Percentiles rank a stretch among this genome's conserved stretches.
These are phyloP conservation scores for Bertia moriformis DNA, from an alignment of 2,329 filamentous ascomycete genomes.

Conservation along the genomic window DNA sequence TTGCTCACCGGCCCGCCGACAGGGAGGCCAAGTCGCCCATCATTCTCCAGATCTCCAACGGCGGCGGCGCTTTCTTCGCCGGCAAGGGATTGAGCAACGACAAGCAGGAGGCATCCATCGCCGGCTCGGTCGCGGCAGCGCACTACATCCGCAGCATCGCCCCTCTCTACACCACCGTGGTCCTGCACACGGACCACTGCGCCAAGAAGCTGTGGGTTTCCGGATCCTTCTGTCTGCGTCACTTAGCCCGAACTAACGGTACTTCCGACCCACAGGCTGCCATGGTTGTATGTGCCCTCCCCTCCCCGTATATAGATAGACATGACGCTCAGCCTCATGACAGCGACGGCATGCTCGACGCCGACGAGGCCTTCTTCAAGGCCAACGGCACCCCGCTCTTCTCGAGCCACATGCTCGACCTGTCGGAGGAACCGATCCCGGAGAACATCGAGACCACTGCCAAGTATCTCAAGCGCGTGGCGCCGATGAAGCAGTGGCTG, in stretches of 20 bases:
- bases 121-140: not conserved
- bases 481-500: not conserved
- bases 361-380: not conserved
- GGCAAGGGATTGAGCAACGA: not conserved
- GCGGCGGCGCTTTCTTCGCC: not conserved
- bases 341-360: not conserved
- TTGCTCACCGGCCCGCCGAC: no score
- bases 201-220: not conserved
- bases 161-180: not conserved
- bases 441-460: not conserved
- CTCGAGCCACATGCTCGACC: not conserved
- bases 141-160: not conserved
- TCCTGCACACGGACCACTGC: not conserved
- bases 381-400: not conserved
- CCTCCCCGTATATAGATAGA: no score
- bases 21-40: not conserved
- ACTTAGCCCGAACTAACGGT: no score
- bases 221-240: no score
- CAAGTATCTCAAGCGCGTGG: not conserved
- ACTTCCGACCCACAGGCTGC: no score
- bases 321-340: no score
- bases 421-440: not conserved
- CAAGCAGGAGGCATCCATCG: not conserved
- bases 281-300: no score
- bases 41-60: not conserved